A percentile compares a stretch with the other conserved stretches of the same genome.
Evolutionary conservation across 2,329 filamentous ascomycete genomes (phyloP).

Genomic region (Fusarium sublunatum): DNA sequence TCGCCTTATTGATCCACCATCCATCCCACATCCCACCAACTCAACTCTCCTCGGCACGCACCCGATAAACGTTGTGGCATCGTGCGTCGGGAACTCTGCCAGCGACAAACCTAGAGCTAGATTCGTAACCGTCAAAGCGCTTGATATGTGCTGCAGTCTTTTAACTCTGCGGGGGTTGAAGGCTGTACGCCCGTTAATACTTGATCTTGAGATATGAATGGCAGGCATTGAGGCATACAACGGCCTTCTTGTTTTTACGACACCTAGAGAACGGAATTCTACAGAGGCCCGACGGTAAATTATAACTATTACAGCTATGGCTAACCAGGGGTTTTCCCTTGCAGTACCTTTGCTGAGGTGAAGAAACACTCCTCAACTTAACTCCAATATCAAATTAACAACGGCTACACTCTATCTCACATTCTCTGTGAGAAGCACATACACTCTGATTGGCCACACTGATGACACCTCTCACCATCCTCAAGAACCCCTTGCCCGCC

Average conservation of each 20-base stretch:
- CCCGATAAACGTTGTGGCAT: conserved; percentile 20
- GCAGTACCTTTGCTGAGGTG: too few relatives aligned
- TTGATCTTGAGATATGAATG: too few relatives aligned
- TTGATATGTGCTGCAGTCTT: neutral
- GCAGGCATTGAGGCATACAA: too few relatives aligned
- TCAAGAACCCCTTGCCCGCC: conserved; percentile 12
- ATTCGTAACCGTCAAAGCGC: neutral
- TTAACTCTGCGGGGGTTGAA: neutral
- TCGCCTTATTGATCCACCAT: conserved; percentile 26
- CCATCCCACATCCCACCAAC: neutral
- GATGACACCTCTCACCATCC: conserved; percentile 28
- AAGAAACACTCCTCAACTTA: too few relatives aligned
- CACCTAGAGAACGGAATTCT: too few relatives aligned
- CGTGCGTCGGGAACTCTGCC: conserved; percentile 8
- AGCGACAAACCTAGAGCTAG: neutral
- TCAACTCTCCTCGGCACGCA: conserved; percentile 8
- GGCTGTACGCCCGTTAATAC: too few relatives aligned
- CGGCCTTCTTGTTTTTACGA: too few relatives aligned
- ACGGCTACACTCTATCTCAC: neutral
- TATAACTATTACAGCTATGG: too few relatives aligned
- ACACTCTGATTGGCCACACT: conserved; percentile 27
- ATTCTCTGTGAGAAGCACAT: conserved; percentile 5
- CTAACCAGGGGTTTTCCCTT: too few relatives aligned
- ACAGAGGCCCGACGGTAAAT: too few relatives aligned
- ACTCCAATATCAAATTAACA: neutral